Base-by-base conservation (phyloP, 495 filamentous ascomycete species). In the Xylaria intraflava region DNA sequence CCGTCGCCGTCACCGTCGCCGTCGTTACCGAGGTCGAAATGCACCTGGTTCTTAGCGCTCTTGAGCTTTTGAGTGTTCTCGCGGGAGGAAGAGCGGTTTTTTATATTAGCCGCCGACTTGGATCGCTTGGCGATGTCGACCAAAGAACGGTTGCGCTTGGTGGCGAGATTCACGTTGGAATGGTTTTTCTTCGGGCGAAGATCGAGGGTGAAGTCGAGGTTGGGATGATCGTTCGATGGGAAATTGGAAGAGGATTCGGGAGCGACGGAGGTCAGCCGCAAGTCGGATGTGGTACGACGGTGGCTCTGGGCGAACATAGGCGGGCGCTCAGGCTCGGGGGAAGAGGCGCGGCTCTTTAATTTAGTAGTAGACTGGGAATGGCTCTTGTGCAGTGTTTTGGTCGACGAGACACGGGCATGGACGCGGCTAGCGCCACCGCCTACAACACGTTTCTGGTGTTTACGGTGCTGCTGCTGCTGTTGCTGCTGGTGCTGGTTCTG, bases 11-110 rank as follows among this genome's bases (percentile, higher is more conserved):
- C 72, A 29, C 74, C 77, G 17, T 73, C 65, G 48, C 78, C 75
- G 46, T 77, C 76, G 61, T 70, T 70, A 36, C 77, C 77, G 8
- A 76, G 65, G 48, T 77, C 76, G 56, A 78, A 78, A 59, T 78
- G 76, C 16, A 78, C 76, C 55, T 69, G 70, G 43, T 64, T 63
- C 47, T 68, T 68, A 38, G 53, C 51, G 49, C 57, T 60, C 54
- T 65, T 67, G 53, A 70, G 53, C 57, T 74, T 72, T 55, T 62
- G 51, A 38, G 74, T 66, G 27, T 67, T 63, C 8, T 71, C 66
- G 46, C 70, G 67, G 36, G 75, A 75, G 10, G 65, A 60, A 33
- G 72, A 67, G 40, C 73, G 70, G n/a, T n/a, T n/a, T 55, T 76
- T 77, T 31, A 76, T 65, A 48, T 59, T 72, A 35, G 65, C 66